A percentile compares a stretch with the other conserved stretches of the same genome.
These are phyloP conservation scores for Polygonum maritimum DNA, from an alignment of 148 eudicot species.

Conservation along the genomic window DNA sequence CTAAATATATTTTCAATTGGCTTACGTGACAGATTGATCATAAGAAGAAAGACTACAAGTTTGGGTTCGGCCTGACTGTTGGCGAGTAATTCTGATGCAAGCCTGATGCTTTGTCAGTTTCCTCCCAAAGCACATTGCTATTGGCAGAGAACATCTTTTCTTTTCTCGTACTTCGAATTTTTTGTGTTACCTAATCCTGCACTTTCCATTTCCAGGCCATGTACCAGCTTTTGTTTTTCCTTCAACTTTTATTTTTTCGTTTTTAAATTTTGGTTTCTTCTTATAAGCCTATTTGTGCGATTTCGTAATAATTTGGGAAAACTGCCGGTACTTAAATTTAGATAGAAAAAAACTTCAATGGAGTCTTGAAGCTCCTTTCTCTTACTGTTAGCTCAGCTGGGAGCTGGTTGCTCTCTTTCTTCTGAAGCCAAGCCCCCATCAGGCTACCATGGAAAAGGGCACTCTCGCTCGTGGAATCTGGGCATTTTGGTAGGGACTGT, in stretches of 20 bases:
- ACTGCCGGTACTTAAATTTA: neutral
- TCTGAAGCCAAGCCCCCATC: too few relatives aligned
- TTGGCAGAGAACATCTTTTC: neutral
- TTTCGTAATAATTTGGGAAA: neutral
- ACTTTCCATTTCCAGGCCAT: neutral
- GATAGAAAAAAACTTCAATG: neutral
- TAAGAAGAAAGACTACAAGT: slow-evolving; percentile 30
- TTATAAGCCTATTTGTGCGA: neutral
- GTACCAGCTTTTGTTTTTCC: neutral
- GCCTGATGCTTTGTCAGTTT: neutral
- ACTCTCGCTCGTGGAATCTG: too few relatives aligned
- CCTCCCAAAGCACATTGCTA: neutral
- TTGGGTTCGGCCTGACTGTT: slow-evolving; percentile 31
- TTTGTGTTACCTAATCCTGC: neutral
- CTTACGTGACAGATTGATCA: slow-evolving; percentile 26
- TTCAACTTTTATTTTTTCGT: too few relatives aligned
- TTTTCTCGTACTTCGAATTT: neutral
- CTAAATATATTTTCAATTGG: neutral
- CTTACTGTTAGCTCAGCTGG: too few relatives aligned
- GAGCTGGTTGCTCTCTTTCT: too few relatives aligned
- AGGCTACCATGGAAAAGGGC: too few relatives aligned
- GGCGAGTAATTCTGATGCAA: slow-evolving; percentile 21
- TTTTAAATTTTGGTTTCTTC: neutral
- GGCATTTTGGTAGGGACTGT: too few relatives aligned
- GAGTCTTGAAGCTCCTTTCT: too few relatives aligned